Evolutionary conservation across 2,329 filamentous ascomycete genomes (phyloP), one percentile per base, ranked within the genome.

Genomic region (Monilinia fructigena): DNA sequence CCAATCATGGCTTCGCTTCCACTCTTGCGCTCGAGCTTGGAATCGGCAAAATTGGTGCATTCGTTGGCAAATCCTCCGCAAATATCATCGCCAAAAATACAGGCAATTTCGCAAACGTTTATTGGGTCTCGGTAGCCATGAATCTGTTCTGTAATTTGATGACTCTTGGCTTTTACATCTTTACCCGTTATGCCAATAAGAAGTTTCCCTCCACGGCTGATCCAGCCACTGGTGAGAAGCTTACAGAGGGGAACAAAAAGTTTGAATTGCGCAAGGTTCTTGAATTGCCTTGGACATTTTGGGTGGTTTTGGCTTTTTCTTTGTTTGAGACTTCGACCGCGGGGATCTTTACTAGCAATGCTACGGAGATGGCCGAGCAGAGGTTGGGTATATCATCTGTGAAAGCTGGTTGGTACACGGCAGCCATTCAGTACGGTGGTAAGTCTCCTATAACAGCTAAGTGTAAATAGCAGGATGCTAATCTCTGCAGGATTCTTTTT

Each of bases 51-150:
- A 82, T 88, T 11, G 85, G 86, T 2, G 81, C 81, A 0, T 87
- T 88, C 66, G 83, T 86, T 1, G 86, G 86, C 14, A 85, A 86
- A 69, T 80, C 84, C 0, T 85, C 85, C 0, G 84, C 85, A 3
- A 88, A 88, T 55, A 78, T 64, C 11, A 64, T 64, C 20, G 28
- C 52, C 3, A 56, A 83, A 70, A 83, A 82, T 16, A 84, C 82
- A 0, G 84, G 85, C 0, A 80, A 88, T 70, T 88, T 88, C 55
- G 81, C 82, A 63, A 88, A 85, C 84, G 83, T 84, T 0, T 88
- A 64, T 83, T 88, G 86, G 86, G 82, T 82, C 12, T 80, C 82
- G 0, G 85, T 88, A 0, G 84, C 86, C 70, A 87, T 88, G 83
- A 87, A 88, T 67, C 66, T 88, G 2, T 88, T 88, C 68, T 87